Evolutionary conservation across 495 filamentous ascomycete genomes (phyloP), one percentile per base, ranked within the genome.

Genomic region (Penicillium daleae): DNA sequence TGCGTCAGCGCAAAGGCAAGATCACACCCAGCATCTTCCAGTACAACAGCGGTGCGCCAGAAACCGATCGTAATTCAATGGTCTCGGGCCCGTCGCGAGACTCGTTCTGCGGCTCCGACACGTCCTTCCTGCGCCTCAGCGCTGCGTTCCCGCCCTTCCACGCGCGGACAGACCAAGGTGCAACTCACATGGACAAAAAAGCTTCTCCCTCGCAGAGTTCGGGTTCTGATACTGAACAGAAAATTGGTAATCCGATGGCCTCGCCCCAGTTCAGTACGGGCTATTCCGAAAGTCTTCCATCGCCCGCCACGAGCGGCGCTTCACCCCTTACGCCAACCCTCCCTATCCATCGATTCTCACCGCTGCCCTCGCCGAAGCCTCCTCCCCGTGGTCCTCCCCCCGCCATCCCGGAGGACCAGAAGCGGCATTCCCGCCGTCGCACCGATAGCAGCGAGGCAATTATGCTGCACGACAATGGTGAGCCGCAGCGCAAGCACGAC

Each of bases 1-100:
- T 97, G 83, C 83, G 93, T 35, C 76, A 85, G 66, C 92, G 92
- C 69, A 82, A 90, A 46, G 90, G 91, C 35, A 85, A 86, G 31
- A 90, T 96, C 81, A 86, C 87, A 0, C 87, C 91, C 57, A 87
- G 88, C 57, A 83, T 89, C 53, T 87, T 91, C 61, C 76, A 85
- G 26, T 68, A 67, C 54, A 70, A 68, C 35, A 59, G 50, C 26
- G 40, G 32, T 24, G 27, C 21, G 37, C 31, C 50, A 56, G 65
- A 62, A 32, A 32, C 68, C 4, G 76, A 77, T 55, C 62, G 68
- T 29, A 67, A 54, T 19, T 78, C 76, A 4, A 62, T 77, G 50
- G 54, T 74, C 6, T 76, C 77, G 1, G 74, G 66, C 0, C 73
- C 72, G 40, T 76, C 72, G 7, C 73, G 74, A 8, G 74, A 78